Base-by-base conservation (phyloP, 2,329 filamentous ascomycete species). In the Didymella pomorum region DNA sequence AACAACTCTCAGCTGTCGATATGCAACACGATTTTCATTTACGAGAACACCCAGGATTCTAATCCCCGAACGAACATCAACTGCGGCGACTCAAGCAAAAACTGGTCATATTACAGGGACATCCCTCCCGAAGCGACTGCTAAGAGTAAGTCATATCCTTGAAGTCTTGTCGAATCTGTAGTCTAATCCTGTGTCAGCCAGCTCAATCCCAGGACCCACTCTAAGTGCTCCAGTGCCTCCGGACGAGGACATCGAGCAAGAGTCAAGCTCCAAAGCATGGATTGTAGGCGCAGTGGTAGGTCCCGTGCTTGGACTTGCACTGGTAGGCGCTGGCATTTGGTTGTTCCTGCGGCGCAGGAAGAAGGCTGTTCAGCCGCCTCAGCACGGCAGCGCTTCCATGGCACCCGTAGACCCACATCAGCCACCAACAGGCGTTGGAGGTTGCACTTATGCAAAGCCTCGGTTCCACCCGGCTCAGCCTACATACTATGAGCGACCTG, bases 21-120 rank as follows among this genome's bases (percentile, higher is more conserved):
- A 3, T 74, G 71, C 51, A 74, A 74, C 50, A 71, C 71, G 0
- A 67, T 63, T 10, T 73, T 69, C 58, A 73, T 74, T 35, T 74
- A 58, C 50, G 69, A 72, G 52, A 71, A 68, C 45, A 60, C 61
- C n/a, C 61, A 61, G 18, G 70, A 73, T 47, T 66, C 68, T 8
- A 67, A 61, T 12, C 70, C 70, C 1, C 68, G 66, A 23, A 72
- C 65, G 2, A 66, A 74, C 37, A 74, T 74, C 37, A 57, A 71
- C 14, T 74, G 71, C 41, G 70, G 71, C 28, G 56, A 65, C 1
- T 56, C 39, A 6, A 62, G 63, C 21, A 49, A 60, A 3, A 66
- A 67, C 46, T 74, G 71, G 71, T 65, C 60, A 6, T 71, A 66
- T 45, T 74, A 73, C 42, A 62, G 71, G 9, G 45, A 66, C 7